These are phyloP conservation scores for Pseudopyrenochaeta lycopersici DNA, from an alignment of 2,329 filamentous ascomycete species.

Conservation along the genomic window DNA sequence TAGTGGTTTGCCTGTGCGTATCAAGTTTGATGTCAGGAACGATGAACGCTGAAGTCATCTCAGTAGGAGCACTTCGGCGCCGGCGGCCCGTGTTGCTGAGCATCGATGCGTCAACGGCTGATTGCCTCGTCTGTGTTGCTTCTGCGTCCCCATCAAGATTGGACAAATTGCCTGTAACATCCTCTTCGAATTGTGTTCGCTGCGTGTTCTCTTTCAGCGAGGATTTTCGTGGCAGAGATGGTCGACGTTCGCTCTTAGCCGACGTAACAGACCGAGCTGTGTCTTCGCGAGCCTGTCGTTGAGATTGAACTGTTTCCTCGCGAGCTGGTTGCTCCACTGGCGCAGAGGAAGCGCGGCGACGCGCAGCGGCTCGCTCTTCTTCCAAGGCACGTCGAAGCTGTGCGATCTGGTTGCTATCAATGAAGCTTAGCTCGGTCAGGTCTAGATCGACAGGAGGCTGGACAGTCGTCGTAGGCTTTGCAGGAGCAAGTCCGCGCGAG, in stretches of 20 bases:
- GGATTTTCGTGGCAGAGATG: conserved; percentile 61
- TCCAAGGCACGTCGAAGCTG: conserved; percentile 64
- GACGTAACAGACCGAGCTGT: conserved; percentile 50
- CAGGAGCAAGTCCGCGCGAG: conserved; percentile 31
- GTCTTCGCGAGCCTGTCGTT: conserved; percentile 50
- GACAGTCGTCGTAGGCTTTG: conserved; percentile 25
- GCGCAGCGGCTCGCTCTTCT: conserved; percentile 59
- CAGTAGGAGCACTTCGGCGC: conserved; percentile 58
- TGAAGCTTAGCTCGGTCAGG: conserved; percentile 64
- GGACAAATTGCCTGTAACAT: conserved; percentile 46
- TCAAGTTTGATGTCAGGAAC: conserved; percentile 68
- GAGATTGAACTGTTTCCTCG: conserved; percentile 51
- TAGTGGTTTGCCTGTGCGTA: conserved; percentile 34
- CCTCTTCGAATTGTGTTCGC: conserved; percentile 44
- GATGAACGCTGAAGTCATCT: conserved; percentile 72
- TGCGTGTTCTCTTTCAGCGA: conserved; percentile 62
- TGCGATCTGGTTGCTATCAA: conserved; percentile 63
- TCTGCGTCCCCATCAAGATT: conserved; percentile 36
- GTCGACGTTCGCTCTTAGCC: conserved; percentile 50
- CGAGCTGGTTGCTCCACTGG: conserved; percentile 39
- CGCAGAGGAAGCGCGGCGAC: conserved; percentile 34
- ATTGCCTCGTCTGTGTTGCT: conserved; percentile 41
- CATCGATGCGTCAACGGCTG: conserved; percentile 50
- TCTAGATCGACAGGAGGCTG: conserved; percentile 43
- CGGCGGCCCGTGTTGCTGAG: conserved; percentile 60